Conservation (phyloP, 371 early-diverging fungal species). For the Chytridiales sp. region DNA sequence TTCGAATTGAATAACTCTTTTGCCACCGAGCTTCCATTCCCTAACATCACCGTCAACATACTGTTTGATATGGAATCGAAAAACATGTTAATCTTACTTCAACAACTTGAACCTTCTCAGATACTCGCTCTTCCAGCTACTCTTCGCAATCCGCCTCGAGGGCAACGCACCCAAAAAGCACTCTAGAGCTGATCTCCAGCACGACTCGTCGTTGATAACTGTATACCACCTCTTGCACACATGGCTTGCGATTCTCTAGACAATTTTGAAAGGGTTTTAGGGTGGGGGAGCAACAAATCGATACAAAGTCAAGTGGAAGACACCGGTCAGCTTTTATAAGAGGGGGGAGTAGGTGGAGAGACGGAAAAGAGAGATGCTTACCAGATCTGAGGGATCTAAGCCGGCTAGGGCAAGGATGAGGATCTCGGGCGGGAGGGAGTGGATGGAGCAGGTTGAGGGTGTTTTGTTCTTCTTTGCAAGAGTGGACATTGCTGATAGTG, state of each 20-base stretch:
- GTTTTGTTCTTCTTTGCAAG: too few relatives aligned
- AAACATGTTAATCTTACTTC: conserved; percentile 7
- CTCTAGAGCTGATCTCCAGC: conserved; percentile 39
- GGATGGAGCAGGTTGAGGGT: conserved; percentile 5
- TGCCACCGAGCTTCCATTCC: conserved; percentile 28
- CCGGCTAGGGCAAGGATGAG: conserved; percentile 36
- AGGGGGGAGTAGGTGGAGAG: too few relatives aligned
- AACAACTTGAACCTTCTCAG: conserved; percentile 22
- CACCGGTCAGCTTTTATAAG: too few relatives aligned
- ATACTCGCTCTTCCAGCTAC: conserved; percentile 40
- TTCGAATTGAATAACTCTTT: conserved; percentile 41
- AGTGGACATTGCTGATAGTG: too few relatives aligned
- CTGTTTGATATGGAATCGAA: not conserved
- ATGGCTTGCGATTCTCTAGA: conserved; percentile 19
- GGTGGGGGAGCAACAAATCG: not conserved
- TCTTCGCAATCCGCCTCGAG: conserved; percentile 25
- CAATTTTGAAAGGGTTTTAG: not conserved
- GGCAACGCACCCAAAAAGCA: conserved; percentile 32
- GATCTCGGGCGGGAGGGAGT: conserved; percentile 33
- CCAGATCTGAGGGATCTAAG: conserved; percentile 37
- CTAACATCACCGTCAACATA: conserved; percentile 5
- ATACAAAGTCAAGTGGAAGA: too few relatives aligned
- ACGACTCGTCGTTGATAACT: conserved; percentile 41
- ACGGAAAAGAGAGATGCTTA: conserved; percentile 3
- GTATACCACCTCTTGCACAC: conserved; percentile 36